These are phyloP conservation scores for Phellinidium pouzarii DNA, from an alignment of 1,284 basidiomycete genomes.

Conservation along the genomic window DNA sequence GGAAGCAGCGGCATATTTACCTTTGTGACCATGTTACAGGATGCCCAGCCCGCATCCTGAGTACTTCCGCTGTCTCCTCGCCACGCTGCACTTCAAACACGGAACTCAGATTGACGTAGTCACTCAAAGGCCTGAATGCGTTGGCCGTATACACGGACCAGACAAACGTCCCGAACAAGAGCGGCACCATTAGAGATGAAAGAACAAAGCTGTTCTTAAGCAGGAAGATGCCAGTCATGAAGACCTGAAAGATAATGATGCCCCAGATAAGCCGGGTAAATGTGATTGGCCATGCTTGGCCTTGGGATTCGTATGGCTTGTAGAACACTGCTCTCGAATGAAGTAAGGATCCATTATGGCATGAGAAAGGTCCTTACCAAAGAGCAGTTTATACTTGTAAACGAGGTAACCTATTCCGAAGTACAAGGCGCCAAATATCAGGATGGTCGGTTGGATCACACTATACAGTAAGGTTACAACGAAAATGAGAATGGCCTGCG, in stretches of 20 bases:
- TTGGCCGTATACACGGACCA: constrained; percentile 78
- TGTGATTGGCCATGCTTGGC: constrained; percentile 92
- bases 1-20: constrained; percentile 31
- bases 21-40: constrained; percentile 83
- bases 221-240: constrained; percentile 93
- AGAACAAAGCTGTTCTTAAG: constrained; percentile 73
- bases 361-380: constrained; percentile 50
- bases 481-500: constrained; percentile 93
- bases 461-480: constrained; percentile 93
- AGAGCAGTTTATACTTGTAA: constrained; percentile 96
- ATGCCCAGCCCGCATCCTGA: constrained; percentile 67
- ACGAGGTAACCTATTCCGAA: constrained; percentile 92
- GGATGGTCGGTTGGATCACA: constrained; percentile 90
- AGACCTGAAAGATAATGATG: constrained; percentile 79
- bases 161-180: constrained; percentile 68
- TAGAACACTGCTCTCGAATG: constrained; percentile 74
- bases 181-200: constrained; percentile 72
- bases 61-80: constrained; percentile 71
- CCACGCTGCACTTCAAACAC: constrained; percentile 85
- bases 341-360: neutral
- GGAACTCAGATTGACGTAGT: constrained; percentile 78
- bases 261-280: constrained; percentile 86
- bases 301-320: constrained; percentile 88
- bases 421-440: constrained; percentile 91
- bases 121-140: constrained; percentile 71